Conservation (phyloP, 805 yeast genomes). For the Huiozyma naganishii region DNA sequence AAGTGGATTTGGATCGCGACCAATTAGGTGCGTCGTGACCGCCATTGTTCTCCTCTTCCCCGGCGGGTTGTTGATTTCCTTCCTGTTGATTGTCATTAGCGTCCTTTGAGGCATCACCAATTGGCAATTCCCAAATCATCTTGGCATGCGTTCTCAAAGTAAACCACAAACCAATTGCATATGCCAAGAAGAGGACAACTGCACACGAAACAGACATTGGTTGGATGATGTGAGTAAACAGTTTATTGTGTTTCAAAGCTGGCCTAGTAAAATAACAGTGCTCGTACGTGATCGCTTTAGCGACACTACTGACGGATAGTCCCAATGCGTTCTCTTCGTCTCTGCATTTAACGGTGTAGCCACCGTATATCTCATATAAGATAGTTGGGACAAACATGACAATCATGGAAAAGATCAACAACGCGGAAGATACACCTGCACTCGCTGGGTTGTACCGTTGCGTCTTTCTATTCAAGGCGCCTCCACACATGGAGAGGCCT, state of each 20-base stretch:
- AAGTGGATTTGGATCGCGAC: conserved; percentile 77
- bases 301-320: conserved; percentile 35
- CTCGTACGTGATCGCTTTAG: conserved; percentile 20
- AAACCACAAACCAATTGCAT: conserved; percentile 81
- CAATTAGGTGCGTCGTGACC: conserved; percentile 98
- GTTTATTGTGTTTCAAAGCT: conserved; percentile 53
- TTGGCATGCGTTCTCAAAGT: conserved; percentile 95
- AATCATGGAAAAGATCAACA: conserved; percentile 82
- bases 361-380: conserved; percentile 81
- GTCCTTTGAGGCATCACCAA: conserved; percentile 15
- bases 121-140: conserved; percentile 66
- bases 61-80: conserved; percentile 8
- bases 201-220: conserved; percentile 83
- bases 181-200: conserved; percentile 66
- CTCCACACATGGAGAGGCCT: conserved; percentile 95
- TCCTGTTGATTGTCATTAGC: conserved; percentile 16
- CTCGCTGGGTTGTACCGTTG: conserved; percentile 92
- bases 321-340: conserved; percentile 2
- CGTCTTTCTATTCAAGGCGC: conserved; percentile 84
- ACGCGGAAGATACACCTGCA: conserved; percentile 94
- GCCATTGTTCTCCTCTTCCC: conserved; percentile 22
- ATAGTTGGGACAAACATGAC: conserved; percentile 90
- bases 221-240: conserved; percentile 57
- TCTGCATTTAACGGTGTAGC: conserved; percentile 62
- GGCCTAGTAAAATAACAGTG: conserved; percentile 74